Conservation (phyloP, 2,329 filamentous ascomycete species). For the Diaporthe capsici region DNA sequence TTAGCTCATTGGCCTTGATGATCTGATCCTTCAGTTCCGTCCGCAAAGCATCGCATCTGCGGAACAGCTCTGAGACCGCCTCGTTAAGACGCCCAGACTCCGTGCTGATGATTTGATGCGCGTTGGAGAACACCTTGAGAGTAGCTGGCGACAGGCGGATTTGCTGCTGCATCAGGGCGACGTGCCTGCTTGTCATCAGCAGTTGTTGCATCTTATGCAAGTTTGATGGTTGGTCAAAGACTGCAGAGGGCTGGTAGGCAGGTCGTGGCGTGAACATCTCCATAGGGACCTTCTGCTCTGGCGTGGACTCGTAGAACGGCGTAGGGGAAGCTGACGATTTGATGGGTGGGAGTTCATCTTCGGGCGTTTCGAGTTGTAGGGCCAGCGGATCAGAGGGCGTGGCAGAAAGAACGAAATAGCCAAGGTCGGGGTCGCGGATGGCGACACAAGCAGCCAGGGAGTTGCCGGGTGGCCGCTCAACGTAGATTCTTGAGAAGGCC, state of each 20-base stretch:
- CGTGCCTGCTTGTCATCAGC: conserved; percentile 71
- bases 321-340: conserved; percentile 52
- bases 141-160: conserved; percentile 79
- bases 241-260: conserved; percentile 73
- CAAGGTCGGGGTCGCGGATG: conserved; percentile 73
- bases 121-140: conserved; percentile 78
- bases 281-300: conserved; percentile 51
- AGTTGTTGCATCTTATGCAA: conserved; percentile 62
- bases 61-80: conserved; percentile 81
- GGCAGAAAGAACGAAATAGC: conserved; percentile 73
- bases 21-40: conserved; percentile 78
- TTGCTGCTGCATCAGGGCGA: conserved; percentile 74
- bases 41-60: conserved; percentile 77
- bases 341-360: conserved; percentile 57
- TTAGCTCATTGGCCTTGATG: conserved; percentile 74
- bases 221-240: conserved; percentile 62
- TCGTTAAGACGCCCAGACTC: conserved; percentile 78
- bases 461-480: conserved; percentile 63
- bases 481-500: conserved; percentile 69
- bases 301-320: conserved; percentile 57
- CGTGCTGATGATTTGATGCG: conserved; percentile 77
- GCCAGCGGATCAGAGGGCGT: conserved; percentile 71
- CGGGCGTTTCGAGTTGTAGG: conserved; percentile 72
- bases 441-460: conserved; percentile 68
- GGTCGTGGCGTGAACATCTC: conserved; percentile 74